A percentile compares a stretch with the other conserved stretches of the same genome.
Conservation (phyloP, 1,284 basidiomycete species). For the Singerocomus rubriflavus region DNA sequence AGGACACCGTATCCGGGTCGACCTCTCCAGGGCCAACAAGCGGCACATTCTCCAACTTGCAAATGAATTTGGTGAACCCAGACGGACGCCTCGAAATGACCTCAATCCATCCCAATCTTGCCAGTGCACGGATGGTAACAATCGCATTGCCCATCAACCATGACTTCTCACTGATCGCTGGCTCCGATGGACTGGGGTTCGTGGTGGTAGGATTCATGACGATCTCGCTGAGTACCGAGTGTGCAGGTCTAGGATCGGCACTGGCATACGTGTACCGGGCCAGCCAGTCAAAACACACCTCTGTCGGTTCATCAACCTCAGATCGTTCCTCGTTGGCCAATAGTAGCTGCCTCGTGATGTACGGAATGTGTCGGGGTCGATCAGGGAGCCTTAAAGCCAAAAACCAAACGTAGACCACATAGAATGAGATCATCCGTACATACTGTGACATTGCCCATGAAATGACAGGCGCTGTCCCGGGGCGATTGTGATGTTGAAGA, state of each 20-base stretch:
- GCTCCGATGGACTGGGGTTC: conserved; percentile 34
- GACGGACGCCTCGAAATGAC: conserved; percentile 86
- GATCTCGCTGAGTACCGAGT: conserved; percentile 76
- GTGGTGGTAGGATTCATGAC: conserved; percentile 51
- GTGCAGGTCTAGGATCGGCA: conserved; percentile 87
- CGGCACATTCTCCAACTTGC: conserved; percentile 88
- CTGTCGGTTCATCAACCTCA: conserved; percentile 84
- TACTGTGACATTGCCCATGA: conserved; percentile 95
- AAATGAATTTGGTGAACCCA: conserved; percentile 86
- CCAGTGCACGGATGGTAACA: conserved; percentile 77
- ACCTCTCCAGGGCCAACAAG: conserved; percentile 81
- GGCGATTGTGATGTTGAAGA: conserved; percentile 86
- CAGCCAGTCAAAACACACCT: conserved; percentile 98
- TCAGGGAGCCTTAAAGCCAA: conserved; percentile 85
- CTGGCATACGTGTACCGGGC: conserved; percentile 94
- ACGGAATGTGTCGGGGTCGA: conserved; percentile 79
- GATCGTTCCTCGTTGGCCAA: conserved; percentile 81
- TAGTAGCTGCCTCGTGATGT: conserved; percentile 85
- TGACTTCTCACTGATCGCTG: conserved; percentile 59
- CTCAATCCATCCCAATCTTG: conserved; percentile 86
- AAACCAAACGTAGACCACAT: conserved; percentile 95
- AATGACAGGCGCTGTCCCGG: conserved; percentile 55
- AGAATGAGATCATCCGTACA: conserved; percentile 91
- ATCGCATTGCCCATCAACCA: conserved; percentile 90
- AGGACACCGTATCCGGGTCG: conserved; percentile 69